Percentiles rank a stretch among this genome's conserved stretches.
These are phyloP conservation scores for Ceratocystis papillata DNA, from an alignment of 2,329 filamentous ascomycete genomes.

Conservation along the genomic window DNA sequence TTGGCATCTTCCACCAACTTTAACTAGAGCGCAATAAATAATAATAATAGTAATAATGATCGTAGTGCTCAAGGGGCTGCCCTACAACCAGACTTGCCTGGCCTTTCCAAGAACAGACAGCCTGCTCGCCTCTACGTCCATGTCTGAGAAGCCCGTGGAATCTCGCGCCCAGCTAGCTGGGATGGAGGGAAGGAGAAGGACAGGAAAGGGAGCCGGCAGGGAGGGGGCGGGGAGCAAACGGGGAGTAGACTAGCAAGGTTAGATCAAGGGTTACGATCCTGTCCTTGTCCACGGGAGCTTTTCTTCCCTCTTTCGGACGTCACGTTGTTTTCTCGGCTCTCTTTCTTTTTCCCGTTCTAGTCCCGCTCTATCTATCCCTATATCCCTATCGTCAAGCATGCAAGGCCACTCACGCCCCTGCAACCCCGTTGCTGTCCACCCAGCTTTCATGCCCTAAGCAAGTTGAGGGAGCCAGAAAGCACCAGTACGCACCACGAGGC, in stretches of 20 bases:
- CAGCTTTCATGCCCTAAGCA: too few species aligned
- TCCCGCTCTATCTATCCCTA: too few species aligned
- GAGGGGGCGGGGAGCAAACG: neutral
- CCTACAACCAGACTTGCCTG: neutral
- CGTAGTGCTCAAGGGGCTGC: too few species aligned
- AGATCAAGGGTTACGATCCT: slow-evolving; percentile 8
- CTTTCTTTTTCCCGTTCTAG: neutral
- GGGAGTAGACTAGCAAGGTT: neutral
- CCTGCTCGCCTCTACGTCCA: too few species aligned
- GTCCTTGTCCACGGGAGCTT: slow-evolving; percentile 1
- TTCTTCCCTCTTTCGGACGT: neutral
- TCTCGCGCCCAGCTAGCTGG: slow-evolving; percentile 4
- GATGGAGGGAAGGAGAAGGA: neutral
- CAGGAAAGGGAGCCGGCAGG: neutral
- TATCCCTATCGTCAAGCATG: too few species aligned
- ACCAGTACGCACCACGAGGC: too few species aligned
- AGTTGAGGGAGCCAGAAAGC: too few species aligned
- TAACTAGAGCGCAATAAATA: too few species aligned
- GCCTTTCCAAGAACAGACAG: neutral
- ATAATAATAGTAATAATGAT: too few species aligned
- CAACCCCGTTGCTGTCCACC: too few species aligned
- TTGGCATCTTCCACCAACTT: too few species aligned
- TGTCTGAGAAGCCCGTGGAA: slow-evolving; percentile 11
- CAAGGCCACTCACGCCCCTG: too few species aligned
- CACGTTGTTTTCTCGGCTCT: neutral